Conservation (phyloP, 2,329 filamentous ascomycete species). For the Penicillium sp. region DNA sequence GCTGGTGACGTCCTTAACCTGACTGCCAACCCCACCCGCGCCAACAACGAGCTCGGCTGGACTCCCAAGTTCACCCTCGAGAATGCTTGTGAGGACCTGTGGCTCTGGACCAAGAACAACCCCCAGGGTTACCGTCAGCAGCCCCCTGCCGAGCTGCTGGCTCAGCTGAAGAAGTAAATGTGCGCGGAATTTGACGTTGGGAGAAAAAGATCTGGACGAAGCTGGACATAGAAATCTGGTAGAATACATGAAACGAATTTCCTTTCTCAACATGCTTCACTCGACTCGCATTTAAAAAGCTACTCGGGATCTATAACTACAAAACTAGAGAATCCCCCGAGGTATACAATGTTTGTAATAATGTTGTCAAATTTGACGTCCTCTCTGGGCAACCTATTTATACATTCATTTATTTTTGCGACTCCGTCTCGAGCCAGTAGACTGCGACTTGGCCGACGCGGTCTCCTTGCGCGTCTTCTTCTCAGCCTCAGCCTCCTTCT, state of each 20-base stretch:
- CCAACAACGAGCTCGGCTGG: constrained; percentile 86
- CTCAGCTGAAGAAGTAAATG: constrained; percentile 41
- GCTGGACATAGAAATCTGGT: constrained; percentile 19
- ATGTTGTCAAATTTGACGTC: constrained; percentile 51
- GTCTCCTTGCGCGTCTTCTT: constrained; percentile 18
- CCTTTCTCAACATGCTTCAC: constrained; percentile 23
- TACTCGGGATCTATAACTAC: too few relatives aligned
- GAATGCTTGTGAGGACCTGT: constrained; percentile 87
- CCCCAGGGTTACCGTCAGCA: constrained; percentile 89
- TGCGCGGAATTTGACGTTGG: not conserved
- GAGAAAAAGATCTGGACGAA: constrained; percentile 1
- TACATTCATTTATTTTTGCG: constrained; percentile 43
- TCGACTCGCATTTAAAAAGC: too few relatives aligned
- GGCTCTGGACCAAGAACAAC: constrained; percentile 97
- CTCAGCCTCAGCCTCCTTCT: constrained; percentile 28
- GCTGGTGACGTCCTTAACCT: constrained; percentile 90
- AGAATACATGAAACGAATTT: constrained; percentile 36
- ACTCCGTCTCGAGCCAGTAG: constrained; percentile 38
- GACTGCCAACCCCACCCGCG: constrained; percentile 81
- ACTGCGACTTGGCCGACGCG: constrained; percentile 25
- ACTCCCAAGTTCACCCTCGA: constrained; percentile 86
- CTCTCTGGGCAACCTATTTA: constrained; percentile 49
- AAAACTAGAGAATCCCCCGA: too few relatives aligned
- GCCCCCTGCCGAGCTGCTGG: constrained; percentile 75
- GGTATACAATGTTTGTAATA: constrained; percentile 46